phyloP scores from a whole-genome alignment of 2,329 filamentous ascomycete species.

The Talaromyces atroroseus region DNA sequence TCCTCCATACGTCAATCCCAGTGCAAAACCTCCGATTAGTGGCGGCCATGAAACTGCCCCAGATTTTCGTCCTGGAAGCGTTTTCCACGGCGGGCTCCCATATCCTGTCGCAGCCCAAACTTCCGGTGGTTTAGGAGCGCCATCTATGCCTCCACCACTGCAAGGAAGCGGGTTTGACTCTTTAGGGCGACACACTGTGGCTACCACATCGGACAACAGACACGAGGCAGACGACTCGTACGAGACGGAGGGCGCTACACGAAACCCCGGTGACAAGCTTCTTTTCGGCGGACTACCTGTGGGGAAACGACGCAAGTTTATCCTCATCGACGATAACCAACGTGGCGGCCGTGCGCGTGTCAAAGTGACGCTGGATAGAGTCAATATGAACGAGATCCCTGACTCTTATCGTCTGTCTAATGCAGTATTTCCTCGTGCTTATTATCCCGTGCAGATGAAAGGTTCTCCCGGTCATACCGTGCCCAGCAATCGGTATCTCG shows the following conservation, averaged over 20 bases:
- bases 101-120: constrained; percentile 54
- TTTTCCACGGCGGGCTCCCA: constrained; percentile 65
- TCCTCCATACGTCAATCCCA: constrained; percentile 56
- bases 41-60: constrained; percentile 46
- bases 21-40: constrained; percentile 35
- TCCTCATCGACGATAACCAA: constrained; percentile 84
- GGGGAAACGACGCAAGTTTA: constrained; percentile 91
- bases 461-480: constrained; percentile 67
- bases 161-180: constrained; percentile 49
- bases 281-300: constrained; percentile 87
- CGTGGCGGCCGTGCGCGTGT: constrained; percentile 77
- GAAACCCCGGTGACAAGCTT: constrained; percentile 48
- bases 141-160: constrained; percentile 61
- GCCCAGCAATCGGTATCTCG: constrained; percentile 67
- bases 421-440: constrained; percentile 84
- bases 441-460: constrained; percentile 91
- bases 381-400: constrained; percentile 92
- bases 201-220: constrained; percentile 26
- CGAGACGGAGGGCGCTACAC: constrained; percentile 23
- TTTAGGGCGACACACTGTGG: constrained; percentile 27
- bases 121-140: constrained; percentile 48
- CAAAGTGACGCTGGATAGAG: constrained; percentile 84
- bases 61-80: constrained; percentile 68
- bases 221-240: constrained; percentile 19
- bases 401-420: constrained; percentile 89